These are phyloP conservation scores for Synchytrium microbalum DNA, from an alignment of 371 early-diverging fungal genomes.

Conservation along the genomic window DNA sequence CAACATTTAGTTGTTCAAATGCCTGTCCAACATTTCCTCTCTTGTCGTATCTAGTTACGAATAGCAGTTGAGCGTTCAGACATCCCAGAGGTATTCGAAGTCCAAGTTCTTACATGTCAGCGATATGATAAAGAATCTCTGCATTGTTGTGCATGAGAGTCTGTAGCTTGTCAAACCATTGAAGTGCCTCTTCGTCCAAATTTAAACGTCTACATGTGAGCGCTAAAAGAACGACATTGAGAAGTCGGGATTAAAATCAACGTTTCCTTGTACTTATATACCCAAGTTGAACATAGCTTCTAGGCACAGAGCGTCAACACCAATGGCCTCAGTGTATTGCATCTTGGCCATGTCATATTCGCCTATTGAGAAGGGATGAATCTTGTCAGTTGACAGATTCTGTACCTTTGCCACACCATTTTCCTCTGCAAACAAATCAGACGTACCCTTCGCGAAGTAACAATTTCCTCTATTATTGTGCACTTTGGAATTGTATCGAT, in stretches of 20 bases:
- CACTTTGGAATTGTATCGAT: conserved; percentile 48
- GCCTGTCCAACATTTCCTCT: conserved; percentile 34
- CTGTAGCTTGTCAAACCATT: conserved; percentile 46
- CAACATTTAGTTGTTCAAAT: conserved; percentile 45
- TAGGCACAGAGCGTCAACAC: conserved; percentile 41
- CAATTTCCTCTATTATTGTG: conserved; percentile 41
- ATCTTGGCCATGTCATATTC: conserved; percentile 34
- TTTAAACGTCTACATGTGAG: conserved; percentile 10
- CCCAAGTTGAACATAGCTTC: conserved; percentile 49
- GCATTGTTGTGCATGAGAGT: conserved; percentile 37
- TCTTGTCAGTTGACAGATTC: conserved; percentile 7
- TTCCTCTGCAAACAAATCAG: too few relatives aligned
- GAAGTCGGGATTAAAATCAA: not conserved
- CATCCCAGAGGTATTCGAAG: too few relatives aligned
- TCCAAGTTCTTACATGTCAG: conserved; percentile 31
- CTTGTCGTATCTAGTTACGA: conserved; percentile 30
- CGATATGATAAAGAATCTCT: conserved; percentile 46
- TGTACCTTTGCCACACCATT: too few relatives aligned
- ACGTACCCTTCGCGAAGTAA: conserved; percentile 27
- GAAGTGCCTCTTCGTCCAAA: conserved; percentile 27
- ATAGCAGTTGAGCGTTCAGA: too few relatives aligned
- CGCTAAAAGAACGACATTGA: not conserved
- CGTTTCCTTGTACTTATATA: conserved; percentile 3
- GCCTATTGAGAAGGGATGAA: conserved; percentile 11
- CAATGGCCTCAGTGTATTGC: conserved; percentile 38